Evolutionary conservation across 2,329 filamentous ascomycete species (phyloP), one percentile per base, ranked within the genome.

Genomic region (Fusarium xyrophilum): DNA sequence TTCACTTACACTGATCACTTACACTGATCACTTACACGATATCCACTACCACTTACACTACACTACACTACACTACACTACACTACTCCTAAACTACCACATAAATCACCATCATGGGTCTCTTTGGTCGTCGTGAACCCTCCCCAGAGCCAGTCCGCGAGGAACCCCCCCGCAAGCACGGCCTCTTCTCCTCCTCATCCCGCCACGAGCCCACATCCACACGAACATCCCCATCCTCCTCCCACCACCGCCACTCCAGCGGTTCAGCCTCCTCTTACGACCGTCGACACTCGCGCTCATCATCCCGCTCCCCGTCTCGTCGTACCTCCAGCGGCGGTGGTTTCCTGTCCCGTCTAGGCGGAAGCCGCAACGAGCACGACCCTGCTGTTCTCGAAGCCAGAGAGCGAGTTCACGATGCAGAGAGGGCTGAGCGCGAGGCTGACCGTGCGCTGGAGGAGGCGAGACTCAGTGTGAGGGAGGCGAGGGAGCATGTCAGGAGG

Each of bases 361-460:
- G 80, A 60, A 80, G 85, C 68, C 58, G 56, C 51, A 46, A 58
- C 44, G 80, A 84, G 46, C 82, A 89, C 66, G 89, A 92, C 77
- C 86, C 88, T 0, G 85, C 82, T 67, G 91, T 92, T 73, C 72
- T 84, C 3, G 81, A 84, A 25, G 89, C 89, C 0, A 82, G 86
- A 7, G 86, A 91, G 77, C 84, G 86, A 35, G 85, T 92, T 23
- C 80, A 88, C 69, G 78, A 79, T 46, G 90, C 90, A 30, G 89
- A 92, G 79, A 75, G 79, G 0, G 88, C 89, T 1, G 89, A 92
- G 79, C 78, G 81, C 10, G 88, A 91, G 21, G 90, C 89, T 0
- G 89, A 91, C 70, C 82, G 85, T 5, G 90, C 89, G 1, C 77
- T 91, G 17, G 81, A 84, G 13, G 82, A 85, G 12, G 88, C 89